These are phyloP conservation scores for Solanum peruvianum DNA, from an alignment of 257 asterid genomes.

Conservation along the genomic window DNA sequence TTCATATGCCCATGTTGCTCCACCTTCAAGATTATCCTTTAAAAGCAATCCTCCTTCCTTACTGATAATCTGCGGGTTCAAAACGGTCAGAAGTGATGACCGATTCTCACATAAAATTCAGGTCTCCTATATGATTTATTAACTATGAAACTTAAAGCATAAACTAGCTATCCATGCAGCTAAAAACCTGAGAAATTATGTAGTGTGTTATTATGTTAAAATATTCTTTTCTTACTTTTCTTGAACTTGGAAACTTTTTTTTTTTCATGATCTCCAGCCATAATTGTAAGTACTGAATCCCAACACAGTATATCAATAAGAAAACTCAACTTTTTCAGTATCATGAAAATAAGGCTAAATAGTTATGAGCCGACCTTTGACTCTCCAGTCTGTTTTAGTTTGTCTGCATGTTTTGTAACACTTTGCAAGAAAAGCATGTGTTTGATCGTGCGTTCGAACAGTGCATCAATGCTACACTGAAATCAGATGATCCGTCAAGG, in stretches of 20 bases:
- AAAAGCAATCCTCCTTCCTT: slow-evolving; percentile 64
- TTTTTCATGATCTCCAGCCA: not conserved
- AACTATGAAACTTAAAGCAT: not conserved
- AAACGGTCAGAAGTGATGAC: not conserved
- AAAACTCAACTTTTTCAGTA: not conserved
- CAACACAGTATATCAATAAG: not conserved
- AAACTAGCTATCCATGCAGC: not conserved
- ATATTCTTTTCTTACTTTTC: not conserved
- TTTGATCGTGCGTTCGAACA: slow-evolving; percentile 85
- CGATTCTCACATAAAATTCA: not conserved
- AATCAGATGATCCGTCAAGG: not conserved
- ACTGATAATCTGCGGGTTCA: slow-evolving; percentile 42
- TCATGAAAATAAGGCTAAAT: not conserved
- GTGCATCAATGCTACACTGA: slow-evolving; percentile 98
- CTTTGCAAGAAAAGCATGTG: slow-evolving; percentile 96
- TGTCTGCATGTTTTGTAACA: slow-evolving; percentile 81
- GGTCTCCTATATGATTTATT: not conserved
- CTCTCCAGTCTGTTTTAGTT: slow-evolving; percentile 73
- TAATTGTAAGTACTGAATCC: not conserved
- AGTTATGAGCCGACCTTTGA: slow-evolving; percentile 45
- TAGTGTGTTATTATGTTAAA: not conserved
- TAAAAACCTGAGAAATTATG: not conserved
- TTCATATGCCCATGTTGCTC: slow-evolving; percentile 98
- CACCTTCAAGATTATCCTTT: slow-evolving; percentile 66
- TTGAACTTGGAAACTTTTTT: not conserved